phyloP scores from a whole-genome alignment of 108 stramenopile genomes.

The Ochromonas danica region DNA sequence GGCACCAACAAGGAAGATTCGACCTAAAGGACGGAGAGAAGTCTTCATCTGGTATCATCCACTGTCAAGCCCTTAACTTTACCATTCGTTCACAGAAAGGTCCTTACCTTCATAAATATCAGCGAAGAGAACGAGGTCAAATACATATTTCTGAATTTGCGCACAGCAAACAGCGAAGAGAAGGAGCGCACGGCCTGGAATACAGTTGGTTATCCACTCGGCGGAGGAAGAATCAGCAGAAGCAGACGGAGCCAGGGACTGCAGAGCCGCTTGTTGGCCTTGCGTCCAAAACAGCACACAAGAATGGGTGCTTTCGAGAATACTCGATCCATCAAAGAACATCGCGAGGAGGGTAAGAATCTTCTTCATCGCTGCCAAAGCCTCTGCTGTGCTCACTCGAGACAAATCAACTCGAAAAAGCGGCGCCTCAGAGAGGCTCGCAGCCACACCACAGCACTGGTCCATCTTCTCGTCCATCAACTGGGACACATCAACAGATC shows the following conservation, averaged over 20 bases:
- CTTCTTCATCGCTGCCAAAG: too few relatives aligned
- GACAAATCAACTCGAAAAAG: not conserved
- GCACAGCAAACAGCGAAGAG: not conserved
- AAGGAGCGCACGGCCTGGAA: too few relatives aligned
- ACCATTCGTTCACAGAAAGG: too few relatives aligned
- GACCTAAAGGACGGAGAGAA: too few relatives aligned
- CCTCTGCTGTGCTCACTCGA: too few relatives aligned
- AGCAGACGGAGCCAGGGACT: not conserved
- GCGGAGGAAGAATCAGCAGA: too few relatives aligned
- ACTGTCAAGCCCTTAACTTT: too few relatives aligned
- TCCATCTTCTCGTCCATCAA: slow-evolving; percentile 18
- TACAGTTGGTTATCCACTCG: too few relatives aligned
- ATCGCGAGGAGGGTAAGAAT: too few relatives aligned
- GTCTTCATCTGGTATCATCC: too few relatives aligned
- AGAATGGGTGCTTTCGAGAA: not conserved
- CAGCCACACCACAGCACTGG: slow-evolving; percentile 5
- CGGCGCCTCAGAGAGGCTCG: not conserved
- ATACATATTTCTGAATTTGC: not conserved
- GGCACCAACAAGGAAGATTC: too few relatives aligned
- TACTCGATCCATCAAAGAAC: not conserved
- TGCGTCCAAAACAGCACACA: slow-evolving; percentile 1
- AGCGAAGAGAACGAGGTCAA: not conserved
- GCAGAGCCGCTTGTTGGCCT: not conserved
- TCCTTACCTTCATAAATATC: not conserved
- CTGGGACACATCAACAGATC: not conserved